A percentile compares a stretch with the other conserved stretches of the same genome.
Conservation (phyloP, 371 early-diverging fungal genomes). For the Astathelohania contejeani region DNA sequence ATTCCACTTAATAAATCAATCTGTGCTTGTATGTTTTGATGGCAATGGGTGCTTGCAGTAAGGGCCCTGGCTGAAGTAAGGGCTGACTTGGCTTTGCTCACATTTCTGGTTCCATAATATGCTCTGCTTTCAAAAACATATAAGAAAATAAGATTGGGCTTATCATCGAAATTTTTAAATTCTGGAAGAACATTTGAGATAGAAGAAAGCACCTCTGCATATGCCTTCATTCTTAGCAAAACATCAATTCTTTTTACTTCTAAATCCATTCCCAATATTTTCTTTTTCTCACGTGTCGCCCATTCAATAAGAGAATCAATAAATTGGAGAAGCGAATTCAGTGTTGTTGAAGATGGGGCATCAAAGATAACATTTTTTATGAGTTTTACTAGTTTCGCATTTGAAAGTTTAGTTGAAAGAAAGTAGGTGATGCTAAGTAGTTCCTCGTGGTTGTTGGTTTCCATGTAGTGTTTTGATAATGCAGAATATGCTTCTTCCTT, state of each 20-base stretch:
- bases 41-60: constrained; percentile 46
- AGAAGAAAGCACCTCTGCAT: constrained; percentile 37
- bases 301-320: constrained; percentile 43
- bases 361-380: too few relatives aligned
- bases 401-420: too few relatives aligned
- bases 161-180: constrained; percentile 52
- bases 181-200: constrained; percentile 40
- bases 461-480: too few relatives aligned
- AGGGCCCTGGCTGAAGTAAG: constrained; percentile 50
- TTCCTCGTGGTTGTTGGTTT: too few relatives aligned
- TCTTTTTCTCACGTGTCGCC: constrained; percentile 45
- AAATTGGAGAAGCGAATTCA: too few relatives aligned
- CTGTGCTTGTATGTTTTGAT: constrained; percentile 48
- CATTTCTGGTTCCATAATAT: constrained; percentile 47
- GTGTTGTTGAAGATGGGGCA: too few relatives aligned
- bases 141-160: constrained; percentile 42
- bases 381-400: too few relatives aligned
- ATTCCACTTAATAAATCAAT: constrained; percentile 52
- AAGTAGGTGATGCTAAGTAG: too few relatives aligned
- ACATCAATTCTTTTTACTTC: constrained; percentile 43
- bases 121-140: constrained; percentile 51
- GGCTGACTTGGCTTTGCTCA: constrained; percentile 40
- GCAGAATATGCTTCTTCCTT: too few relatives aligned
- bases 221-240: constrained; percentile 33
- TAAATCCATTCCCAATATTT: constrained; percentile 47